These are phyloP conservation scores for Colletotrichum horii DNA, from an alignment of 2,329 filamentous ascomycete species.

Conservation along the genomic window DNA sequence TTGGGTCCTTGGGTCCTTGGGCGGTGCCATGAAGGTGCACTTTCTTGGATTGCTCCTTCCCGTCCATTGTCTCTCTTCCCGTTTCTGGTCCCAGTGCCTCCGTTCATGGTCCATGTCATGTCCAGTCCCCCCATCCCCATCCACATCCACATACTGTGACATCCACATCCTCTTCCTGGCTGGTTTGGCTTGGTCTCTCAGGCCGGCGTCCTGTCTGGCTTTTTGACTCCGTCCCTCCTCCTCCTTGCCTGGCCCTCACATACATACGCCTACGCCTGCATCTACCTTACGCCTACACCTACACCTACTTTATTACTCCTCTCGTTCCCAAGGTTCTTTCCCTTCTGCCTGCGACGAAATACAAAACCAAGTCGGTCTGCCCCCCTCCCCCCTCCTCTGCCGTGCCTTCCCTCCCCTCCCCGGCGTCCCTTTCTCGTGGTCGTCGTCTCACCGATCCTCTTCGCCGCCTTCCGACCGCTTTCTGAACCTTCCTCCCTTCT, in stretches of 20 bases:
- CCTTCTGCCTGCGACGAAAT: constrained; percentile 19
- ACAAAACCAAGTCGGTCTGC: constrained; percentile 21
- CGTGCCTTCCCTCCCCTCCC: not conserved
- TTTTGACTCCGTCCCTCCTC: not conserved
- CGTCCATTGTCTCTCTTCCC: not conserved
- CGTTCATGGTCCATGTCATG: not conserved
- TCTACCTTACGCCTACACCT: not conserved
- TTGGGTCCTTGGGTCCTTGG: not conserved
- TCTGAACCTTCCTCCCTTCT: not conserved
- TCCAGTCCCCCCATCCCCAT: not conserved
- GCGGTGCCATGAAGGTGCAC: not conserved
- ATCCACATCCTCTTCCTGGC: not conserved
- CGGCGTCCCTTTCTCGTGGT: not conserved
- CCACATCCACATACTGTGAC: not conserved
- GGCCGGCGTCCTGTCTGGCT: not conserved
- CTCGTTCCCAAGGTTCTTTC: constrained; percentile 7
- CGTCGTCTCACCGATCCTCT: constrained; percentile 4
- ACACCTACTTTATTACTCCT: not conserved
- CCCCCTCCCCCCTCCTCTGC: not conserved
- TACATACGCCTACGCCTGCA: not conserved
- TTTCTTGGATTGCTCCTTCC: not conserved
- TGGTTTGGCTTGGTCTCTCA: not conserved
- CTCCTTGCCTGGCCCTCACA: not conserved
- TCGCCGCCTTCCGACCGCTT: not conserved
- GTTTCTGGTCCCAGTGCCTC: not conserved